Evolutionary conservation across 2,329 filamentous ascomycete species (phyloP), one percentile per base, ranked within the genome.

Genomic region (Diaporthe australafricana): DNA sequence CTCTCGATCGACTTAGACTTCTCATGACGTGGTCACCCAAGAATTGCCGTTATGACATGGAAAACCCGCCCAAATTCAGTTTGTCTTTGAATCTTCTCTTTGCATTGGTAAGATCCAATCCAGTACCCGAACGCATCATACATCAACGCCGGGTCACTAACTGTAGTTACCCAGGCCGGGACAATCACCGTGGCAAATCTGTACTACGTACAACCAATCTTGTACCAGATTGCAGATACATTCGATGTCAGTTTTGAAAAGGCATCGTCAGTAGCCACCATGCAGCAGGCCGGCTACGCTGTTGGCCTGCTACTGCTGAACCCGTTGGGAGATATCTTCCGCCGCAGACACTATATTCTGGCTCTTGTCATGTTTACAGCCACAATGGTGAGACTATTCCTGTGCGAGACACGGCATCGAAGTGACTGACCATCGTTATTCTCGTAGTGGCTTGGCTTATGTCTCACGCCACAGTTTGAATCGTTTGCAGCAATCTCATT

Each of bases 271-370:
- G 90, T 96, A 30, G 93, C 94, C 1, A 96, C 94, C 0, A 83
- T 95, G 53, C 90, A 93, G 80, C 94, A 96, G 79, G 92, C 93
- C 1, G 94, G 94, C 1, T 96, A 96, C 80, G 93, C 93, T 0
- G 86, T 85, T 0, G 93, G 94, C 0, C 79, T 96, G 25, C 81
- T 96, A 20, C 90, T 96, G 73, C 83, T 96, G 12, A 94, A 93
- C 77, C 94, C 94, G 0, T 80, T 95, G 1, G 94, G 93, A 0
- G 94, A 96, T 75, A 84, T 89, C 52, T 82, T 96, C 8, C 87
- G 86, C 35, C 86, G 94, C 30, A 84, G 94, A 48, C 89, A 90
- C 0, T 94, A 94, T 76, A 92, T 95, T 30, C 83, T 95, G 2
- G 81, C 83, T 0, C 83, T 96, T 17, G 87, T 94, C 6, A 86